Base-by-base conservation (phyloP, 345 rosid species). In the Pelargonium nanum region DNA sequence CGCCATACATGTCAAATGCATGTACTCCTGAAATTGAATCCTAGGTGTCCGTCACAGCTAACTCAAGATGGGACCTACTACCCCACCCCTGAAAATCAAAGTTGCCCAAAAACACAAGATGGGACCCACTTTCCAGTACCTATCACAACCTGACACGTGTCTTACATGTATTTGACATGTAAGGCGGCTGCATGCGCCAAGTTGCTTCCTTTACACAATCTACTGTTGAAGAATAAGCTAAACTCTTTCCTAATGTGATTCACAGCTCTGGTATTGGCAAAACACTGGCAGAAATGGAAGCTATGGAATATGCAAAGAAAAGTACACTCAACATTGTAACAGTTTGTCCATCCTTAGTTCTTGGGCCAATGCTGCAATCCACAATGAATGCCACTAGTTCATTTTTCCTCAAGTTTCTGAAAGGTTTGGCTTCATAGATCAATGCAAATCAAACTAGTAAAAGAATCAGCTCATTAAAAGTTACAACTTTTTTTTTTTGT, bases 271-370 rank as follows among this genome's bases (percentile, higher is more conserved):
- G 73, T 70, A 61, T 80, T 60, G 71, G 90, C 1, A 90, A 90
- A 71, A 82, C 92, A 52, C 72, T 61, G 74, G 95, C 95, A 19
- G 97, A 87, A 65, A 78, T 69, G 56, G 78, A 81, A 75, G 96
- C 93, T 70, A 61, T 81, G 22, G 85, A 80, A 26, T 91, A 69
- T 58, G 86, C 81, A 12, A 82, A 74, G 57, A 74, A 19, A 59
- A 72, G 40, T 19, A 83, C 83, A 24, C 80, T 90, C 28, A 70
- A 84, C 65, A 65, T 87, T 0, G 78, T 87, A 9, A 68, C 81
- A 0, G 59, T 88, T 28, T 85, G 84, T 40, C 93, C 96, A 44
- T 62, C 79, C 40, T 59, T 83, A 28, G 56, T 82, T 56, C 45
- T 68, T 3, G 96, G 92, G 57, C 92, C 92, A 53, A 50, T 83